Evolutionary conservation across 208 protist genomes (phyloP).

Genomic region (Leishmania tropica): DNA sequence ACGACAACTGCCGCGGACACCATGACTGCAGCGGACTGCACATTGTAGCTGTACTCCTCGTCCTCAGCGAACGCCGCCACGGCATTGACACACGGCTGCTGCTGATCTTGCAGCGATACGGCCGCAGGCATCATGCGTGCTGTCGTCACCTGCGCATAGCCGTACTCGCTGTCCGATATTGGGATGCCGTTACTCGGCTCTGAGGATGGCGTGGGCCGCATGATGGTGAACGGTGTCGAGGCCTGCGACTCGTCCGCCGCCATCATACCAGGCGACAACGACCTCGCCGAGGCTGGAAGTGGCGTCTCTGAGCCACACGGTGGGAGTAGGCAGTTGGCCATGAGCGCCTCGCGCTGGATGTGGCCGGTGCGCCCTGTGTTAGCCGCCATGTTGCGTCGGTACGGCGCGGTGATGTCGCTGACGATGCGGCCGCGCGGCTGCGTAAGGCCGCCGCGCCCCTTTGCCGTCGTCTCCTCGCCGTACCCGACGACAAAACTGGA

Average conservation of each 20-base stretch:
- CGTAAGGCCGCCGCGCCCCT: constrained; percentile 17
- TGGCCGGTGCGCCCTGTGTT: constrained; percentile 17
- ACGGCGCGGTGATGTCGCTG: constrained; percentile 33
- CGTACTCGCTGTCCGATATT: background rate
- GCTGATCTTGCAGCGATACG: background rate
- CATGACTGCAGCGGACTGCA: background rate
- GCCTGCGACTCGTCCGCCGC: background rate
- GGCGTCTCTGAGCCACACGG: background rate
- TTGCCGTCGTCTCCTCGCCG: constrained; percentile 19
- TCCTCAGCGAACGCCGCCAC: background rate
- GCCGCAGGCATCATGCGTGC: background rate
- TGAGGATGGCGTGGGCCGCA: constrained; percentile 7
- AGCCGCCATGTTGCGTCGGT: constrained; percentile 25
- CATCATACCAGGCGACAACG: background rate
- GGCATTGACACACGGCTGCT: background rate
- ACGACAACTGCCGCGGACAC: constrained; percentile 7
- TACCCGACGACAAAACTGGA: constrained; percentile 26
- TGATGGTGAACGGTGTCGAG: constrained; percentile 13
- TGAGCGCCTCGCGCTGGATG: constrained; percentile 18
- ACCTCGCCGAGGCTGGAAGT: background rate
- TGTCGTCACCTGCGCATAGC: background rate
- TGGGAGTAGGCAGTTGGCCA: constrained; percentile 5
- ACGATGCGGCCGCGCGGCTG: constrained; percentile 25
- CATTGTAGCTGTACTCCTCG: background rate
- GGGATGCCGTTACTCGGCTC: background rate